Evolutionary conservation across 2,329 filamentous ascomycete genomes (phyloP), one percentile per base, ranked within the genome.

Genomic region (Penicillium sp.): DNA sequence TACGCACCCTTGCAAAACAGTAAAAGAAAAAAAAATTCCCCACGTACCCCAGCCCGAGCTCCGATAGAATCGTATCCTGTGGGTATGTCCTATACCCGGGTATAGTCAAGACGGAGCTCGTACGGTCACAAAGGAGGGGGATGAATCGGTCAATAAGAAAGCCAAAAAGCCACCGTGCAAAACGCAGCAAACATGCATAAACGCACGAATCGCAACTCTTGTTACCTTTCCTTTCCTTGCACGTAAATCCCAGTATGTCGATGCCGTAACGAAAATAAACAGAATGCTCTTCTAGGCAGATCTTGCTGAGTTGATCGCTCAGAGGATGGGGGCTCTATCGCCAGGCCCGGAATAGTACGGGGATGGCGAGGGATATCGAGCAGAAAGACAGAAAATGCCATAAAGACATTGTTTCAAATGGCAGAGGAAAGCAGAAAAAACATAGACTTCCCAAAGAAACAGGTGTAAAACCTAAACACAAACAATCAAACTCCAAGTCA

Each of bases 71-170:
- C 39, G 4, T 42, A 42, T 42, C 39, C 39, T 21, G 39, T 13
- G 19, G 39, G 19, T 19, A 21, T 42, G 5, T 13, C 1, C 10
- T 42, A 13, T 22, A 13, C 19, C 39, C 19, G 19, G 39, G 39
- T 42, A 42, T 42, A 42, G 39, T 42, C 39, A 42, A 22, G 39
- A 42, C 39, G 39, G 19, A 42, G 19, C 19, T 22, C 19, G 39
- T 13, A 42, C 19, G 19, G n/a, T 42, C 39, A 47, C 13, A 24
- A 29, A 45, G 24, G 33, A 43, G 57, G 49, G 16, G 52, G 52
- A 42, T 50, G 53, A 51, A 54, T 37, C 24, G 54, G 54, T 56
- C 29, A 52, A 70, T 81, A 84, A 71, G 78, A 57, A 60, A 58
- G 19, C 52, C 63, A 46, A 54, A 58, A 60, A 54, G 53, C 59